These are phyloP conservation scores for Pseudopyrenochaeta lycopersici DNA, from an alignment of 2,329 filamentous ascomycete species.

Conservation along the genomic window DNA sequence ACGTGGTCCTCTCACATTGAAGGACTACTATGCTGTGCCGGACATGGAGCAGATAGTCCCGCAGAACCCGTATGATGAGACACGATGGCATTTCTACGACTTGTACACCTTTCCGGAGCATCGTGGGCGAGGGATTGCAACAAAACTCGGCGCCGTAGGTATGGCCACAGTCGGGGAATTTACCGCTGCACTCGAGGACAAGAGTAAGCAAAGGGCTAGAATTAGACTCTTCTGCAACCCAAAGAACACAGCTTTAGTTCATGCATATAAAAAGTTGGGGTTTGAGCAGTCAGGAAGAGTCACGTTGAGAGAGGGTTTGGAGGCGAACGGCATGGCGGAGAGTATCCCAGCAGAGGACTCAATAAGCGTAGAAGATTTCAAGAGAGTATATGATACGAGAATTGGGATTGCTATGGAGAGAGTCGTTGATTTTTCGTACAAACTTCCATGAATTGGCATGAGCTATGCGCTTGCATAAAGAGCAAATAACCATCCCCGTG, in stretches of 20 bases:
- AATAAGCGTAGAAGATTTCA: constrained; percentile 16
- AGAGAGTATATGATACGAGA: constrained; percentile 20
- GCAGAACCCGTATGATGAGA: constrained; percentile 13
- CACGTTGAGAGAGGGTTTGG: constrained; percentile 17
- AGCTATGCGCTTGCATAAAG: too few relatives aligned
- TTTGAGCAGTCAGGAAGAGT: constrained; percentile 18
- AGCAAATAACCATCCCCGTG: too few relatives aligned
- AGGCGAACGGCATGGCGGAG: constrained; percentile 20
- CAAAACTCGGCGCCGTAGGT: constrained; percentile 10
- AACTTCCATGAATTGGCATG: too few relatives aligned
- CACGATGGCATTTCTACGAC: constrained; percentile 28
- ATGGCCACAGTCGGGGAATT: neutral
- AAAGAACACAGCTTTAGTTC: constrained; percentile 11
- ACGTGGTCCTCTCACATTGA: constrained; percentile 20
- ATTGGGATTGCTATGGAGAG: constrained; percentile 30
- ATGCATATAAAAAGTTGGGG: constrained; percentile 21
- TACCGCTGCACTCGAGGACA: neutral
- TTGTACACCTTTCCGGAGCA: constrained; percentile 23
- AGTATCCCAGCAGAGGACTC: constrained; percentile 21
- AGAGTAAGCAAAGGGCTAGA: constrained; percentile 8
- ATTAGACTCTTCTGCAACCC: constrained; percentile 23
- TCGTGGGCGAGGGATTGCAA: constrained; percentile 20
- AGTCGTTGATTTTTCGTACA: constrained; percentile 7
- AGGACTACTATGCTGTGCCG: constrained; percentile 21
- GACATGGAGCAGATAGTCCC: constrained; percentile 19